Evolutionary conservation across 2,329 filamentous ascomycete genomes (phyloP), one percentile per base, ranked within the genome.

Genomic region (Scedosporium aurantiacum): DNA sequence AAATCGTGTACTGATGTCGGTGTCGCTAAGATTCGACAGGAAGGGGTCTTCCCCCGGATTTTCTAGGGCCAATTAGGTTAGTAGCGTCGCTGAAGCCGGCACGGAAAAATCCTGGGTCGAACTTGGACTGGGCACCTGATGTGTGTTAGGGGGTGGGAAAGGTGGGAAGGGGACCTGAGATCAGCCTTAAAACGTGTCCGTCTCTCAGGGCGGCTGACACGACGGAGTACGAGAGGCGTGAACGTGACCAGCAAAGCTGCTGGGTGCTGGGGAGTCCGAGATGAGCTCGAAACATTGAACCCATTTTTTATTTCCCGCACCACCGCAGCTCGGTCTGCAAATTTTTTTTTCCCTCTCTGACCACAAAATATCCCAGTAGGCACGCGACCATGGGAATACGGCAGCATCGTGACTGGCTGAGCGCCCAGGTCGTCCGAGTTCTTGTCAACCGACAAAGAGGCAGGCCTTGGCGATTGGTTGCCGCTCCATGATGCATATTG

Each of bases 41-140:
- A 54, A 25, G 32, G 50, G 50, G 50, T 10, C 50, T 54, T 47
- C 43, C 50, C 50, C 50, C 50, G 50, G 50, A 54, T 54, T 54
- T 54, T 54, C 50, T 54, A 54, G 21, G 50, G 50, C 50, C 50
- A 54, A 54, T 54, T 54, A 23, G 50, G 50, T 54, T 54, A 54
- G 50, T 54, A 23, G 50, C 50, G 12, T 54, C 23, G 12, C 18
- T 54, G 50, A 27, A 25, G 50, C 50, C 50, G 23, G 23, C 50
- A 14, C 23, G 50, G 50, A 54, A 47, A n/a, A 18, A 21, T 47
- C n/a, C 43, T 47, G 43, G 43, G 43, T n/a, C 43, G 16, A 45
- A 12, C 37, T 41, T 41, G 37, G 6, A 6, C 47, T 54, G 47
- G 47, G 47, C 50, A 54, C 50, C 50, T 54, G 50, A 54, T 54